Base-by-base conservation (phyloP, 2,329 filamentous ascomycete genomes). In the Aspergillus neoniger region DNA sequence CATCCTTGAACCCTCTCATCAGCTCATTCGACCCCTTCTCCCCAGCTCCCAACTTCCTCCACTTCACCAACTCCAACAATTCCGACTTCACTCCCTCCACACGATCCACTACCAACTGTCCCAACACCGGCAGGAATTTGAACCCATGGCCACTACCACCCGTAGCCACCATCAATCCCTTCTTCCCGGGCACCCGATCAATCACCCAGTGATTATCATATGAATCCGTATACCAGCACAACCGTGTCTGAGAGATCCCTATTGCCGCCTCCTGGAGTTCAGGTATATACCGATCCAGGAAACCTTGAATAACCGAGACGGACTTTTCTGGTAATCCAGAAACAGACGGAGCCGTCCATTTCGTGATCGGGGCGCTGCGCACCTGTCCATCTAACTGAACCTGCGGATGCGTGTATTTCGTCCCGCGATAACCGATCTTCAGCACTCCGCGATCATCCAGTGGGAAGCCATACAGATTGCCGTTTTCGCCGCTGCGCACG, bases 131-230 rank as follows among this genome's bases (percentile, higher is more conserved):
- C 52, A 87, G 67, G 61, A 85, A 88, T 65, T 88, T 88, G 71
- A 87, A 88, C 0, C 79, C 86, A 70, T 88, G 86, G 0, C 86
- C 86, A 38, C 81, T 83, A 0, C 86, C 87, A 0, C 85, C 86
- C 0, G 86, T 88, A 2, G 85, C 85, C 0, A 88, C 78, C 67
- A 87, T 83, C 0, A 88, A 67, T 0, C 81, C 80, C n/a, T 72
- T 69, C 63, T 80, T 82, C 15, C 66, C 72, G 0, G 84, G 83
- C 52, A 85, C 81, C 58, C 80, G 78, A 41, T 81, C 78, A 50
- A 87, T 79, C 4, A 87, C 73, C 65, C 83, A 86, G 57, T 86
- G 81, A 32, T 84, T 84, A 15, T 80, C 77, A 1, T 80, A 80
- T 0, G 82, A 85, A 64, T 87, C 85, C 0, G 79, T 85, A 65